Percentiles rank a stretch among this genome's conserved stretches.
phyloP scores from a whole-genome alignment of 257 asterid genomes.

The Buddleja alternifolia region DNA sequence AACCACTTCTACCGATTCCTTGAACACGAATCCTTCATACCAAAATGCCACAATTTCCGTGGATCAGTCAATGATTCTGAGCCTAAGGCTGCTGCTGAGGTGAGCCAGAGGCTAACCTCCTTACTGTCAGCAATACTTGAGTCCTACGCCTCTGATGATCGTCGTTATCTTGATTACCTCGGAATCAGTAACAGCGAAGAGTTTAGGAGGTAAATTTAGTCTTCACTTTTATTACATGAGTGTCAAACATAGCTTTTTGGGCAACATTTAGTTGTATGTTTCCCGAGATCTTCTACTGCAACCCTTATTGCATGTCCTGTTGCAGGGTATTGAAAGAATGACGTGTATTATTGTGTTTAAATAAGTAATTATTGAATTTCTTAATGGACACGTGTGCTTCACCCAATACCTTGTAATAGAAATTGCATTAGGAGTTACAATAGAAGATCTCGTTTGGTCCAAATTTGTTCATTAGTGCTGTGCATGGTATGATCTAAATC shows the following conservation, averaged over 20 bases:
- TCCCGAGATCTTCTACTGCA: too few relatives aligned
- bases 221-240: neutral
- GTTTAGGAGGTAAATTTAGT: conserved; percentile 66
- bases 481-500: neutral
- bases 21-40: conserved; percentile 86
- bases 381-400: too few relatives aligned
- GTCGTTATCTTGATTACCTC: conserved; percentile 60
- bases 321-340: too few relatives aligned
- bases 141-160: conserved; percentile 75
- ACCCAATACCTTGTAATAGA: too few relatives aligned
- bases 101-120: conserved; percentile 62
- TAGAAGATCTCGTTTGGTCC: too few relatives aligned
- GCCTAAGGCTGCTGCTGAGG: conserved; percentile 57
- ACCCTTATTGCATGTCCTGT: too few relatives aligned
- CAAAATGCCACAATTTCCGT: conserved; percentile 79
- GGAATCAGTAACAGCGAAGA: conserved; percentile 97
- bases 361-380: too few relatives aligned
- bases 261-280: neutral
- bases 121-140: conserved; percentile 87
- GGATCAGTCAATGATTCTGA: conserved; percentile 68
- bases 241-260: neutral
- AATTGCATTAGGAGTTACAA: too few relatives aligned
- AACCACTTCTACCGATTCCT: conserved; percentile 79
- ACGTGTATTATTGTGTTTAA: too few relatives aligned
- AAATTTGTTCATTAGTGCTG: neutral